Conservation (phyloP, 164 flowering plant species). For the Dillenia suffruticosa region DNA sequence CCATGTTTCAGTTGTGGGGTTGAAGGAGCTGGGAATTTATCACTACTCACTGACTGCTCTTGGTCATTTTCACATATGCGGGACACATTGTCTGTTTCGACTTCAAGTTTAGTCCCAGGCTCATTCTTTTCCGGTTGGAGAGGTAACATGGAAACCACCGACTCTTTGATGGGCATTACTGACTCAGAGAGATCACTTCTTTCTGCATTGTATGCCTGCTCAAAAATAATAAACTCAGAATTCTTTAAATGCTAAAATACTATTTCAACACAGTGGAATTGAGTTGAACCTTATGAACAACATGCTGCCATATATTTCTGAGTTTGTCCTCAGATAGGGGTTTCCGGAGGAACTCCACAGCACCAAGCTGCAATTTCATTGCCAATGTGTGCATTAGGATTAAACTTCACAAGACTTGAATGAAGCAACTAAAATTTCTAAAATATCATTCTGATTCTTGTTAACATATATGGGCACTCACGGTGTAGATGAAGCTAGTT, state of each 20-base stretch:
- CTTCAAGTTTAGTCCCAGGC: conserved; percentile 11
- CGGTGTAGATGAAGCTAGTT: too few relatives aligned
- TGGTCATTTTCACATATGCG: conserved; percentile 15
- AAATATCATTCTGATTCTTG: too few relatives aligned
- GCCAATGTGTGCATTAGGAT: not conserved
- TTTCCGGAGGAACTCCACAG: conserved; percentile 77
- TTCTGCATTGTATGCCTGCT: conserved; percentile 76
- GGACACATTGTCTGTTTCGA: conserved; percentile 17
- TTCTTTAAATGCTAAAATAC: not conserved
- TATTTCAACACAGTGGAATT: not conserved
- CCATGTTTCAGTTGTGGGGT: conserved; percentile 76
- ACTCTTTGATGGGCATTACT: conserved; percentile 52
- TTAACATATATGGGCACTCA: too few relatives aligned
- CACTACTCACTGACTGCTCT: conserved; percentile 36
- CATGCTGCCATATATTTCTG: conserved; percentile 89
- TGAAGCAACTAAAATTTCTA: too few relatives aligned
- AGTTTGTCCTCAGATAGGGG: conserved; percentile 86
- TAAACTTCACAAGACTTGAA: too few relatives aligned
- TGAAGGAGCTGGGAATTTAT: conserved; percentile 75
- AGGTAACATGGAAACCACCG: conserved; percentile 48
- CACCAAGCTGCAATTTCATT: conserved; percentile 65
- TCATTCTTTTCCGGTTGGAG: conserved; percentile 26
- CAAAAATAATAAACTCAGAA: conserved; percentile 18
- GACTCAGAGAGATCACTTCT: conserved; percentile 34
- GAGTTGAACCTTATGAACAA: conserved; percentile 69